These are phyloP conservation scores for Bruguiera parviflora DNA, from an alignment of 345 rosid genomes.

Conservation along the genomic window DNA sequence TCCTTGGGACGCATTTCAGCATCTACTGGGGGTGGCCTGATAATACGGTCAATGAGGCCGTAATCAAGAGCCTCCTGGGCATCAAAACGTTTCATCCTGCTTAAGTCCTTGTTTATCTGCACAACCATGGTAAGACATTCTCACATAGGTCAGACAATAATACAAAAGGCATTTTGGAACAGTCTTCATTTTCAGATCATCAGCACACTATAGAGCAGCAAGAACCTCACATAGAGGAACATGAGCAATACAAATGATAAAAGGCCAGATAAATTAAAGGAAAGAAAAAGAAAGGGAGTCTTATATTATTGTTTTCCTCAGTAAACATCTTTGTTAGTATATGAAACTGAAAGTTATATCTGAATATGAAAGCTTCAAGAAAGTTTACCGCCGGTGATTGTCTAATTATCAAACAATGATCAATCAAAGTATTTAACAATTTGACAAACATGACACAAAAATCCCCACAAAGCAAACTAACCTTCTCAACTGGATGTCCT, in stretches of 20 bases:
- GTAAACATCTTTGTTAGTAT: too few species aligned
- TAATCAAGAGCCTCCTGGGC: conserved; percentile 79
- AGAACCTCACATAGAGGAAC: background rate
- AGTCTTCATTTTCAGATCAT: too few species aligned
- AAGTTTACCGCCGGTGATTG: too few species aligned
- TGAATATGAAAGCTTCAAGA: too few species aligned
- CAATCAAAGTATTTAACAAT: too few species aligned
- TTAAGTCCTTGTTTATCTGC: conserved; percentile 63
- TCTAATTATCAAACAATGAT: too few species aligned
- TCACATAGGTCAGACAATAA: background rate
- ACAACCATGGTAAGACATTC: background rate
- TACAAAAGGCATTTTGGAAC: background rate
- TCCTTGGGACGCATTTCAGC: conserved; percentile 51
- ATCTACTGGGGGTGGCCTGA: conserved; percentile 61
- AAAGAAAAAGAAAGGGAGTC: too few species aligned
- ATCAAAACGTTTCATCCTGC: conserved; percentile 59
- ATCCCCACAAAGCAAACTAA: conserved; percentile 24
- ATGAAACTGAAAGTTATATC: too few species aligned
- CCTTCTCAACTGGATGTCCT: conserved; percentile 78
- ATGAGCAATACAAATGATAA: background rate
- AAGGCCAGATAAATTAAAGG: too few species aligned
- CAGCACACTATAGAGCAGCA: background rate
- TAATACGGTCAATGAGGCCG: conserved; percentile 68
- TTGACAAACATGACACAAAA: too few species aligned
- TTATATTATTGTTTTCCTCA: too few species aligned